phyloP scores from a whole-genome alignment of 495 filamentous ascomycete genomes.

The Cercophora samala region DNA sequence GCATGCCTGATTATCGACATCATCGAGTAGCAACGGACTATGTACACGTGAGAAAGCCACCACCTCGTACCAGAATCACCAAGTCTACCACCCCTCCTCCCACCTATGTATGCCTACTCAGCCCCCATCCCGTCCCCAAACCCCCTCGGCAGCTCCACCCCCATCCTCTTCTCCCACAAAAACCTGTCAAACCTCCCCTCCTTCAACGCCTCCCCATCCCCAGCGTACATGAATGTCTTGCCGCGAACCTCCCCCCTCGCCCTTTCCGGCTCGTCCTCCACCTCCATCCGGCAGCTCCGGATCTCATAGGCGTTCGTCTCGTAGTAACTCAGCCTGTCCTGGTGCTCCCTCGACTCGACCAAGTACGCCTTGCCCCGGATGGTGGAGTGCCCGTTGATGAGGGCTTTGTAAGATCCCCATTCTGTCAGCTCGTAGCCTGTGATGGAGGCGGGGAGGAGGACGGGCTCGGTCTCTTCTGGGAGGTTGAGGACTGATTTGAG shows the following conservation, averaged over 20 bases:
- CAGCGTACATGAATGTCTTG: slow-evolving; percentile 11
- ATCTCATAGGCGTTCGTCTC: slow-evolving; percentile 9
- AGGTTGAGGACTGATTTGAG: slow-evolving; percentile 8
- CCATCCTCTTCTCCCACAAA: slow-evolving; percentile 13
- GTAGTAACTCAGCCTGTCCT: slow-evolving; percentile 9
- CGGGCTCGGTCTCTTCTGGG: not conserved
- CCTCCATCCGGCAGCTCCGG: not conserved
- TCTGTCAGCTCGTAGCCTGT: slow-evolving; percentile 8
- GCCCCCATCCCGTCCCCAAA: no score
- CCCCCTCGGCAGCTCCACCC: not conserved
- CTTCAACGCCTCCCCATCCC: slow-evolving; percentile 1
- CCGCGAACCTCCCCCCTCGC: not conserved
- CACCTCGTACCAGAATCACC: no score
- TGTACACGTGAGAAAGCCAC: no score
- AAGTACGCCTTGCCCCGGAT: slow-evolving; percentile 1
- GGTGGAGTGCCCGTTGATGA: not conserved
- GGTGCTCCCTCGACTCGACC: not conserved
- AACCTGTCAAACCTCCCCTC: not conserved
- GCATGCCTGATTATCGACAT: no score
- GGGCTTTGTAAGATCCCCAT: slow-evolving; percentile 13
- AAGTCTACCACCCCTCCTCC: no score
- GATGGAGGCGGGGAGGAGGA: not conserved
- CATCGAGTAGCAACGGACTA: no score
- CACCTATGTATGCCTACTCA: no score
- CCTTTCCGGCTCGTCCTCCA: not conserved